phyloP scores from a whole-genome alignment of 106 monocot species.

The Xerophyta viscosa region DNA sequence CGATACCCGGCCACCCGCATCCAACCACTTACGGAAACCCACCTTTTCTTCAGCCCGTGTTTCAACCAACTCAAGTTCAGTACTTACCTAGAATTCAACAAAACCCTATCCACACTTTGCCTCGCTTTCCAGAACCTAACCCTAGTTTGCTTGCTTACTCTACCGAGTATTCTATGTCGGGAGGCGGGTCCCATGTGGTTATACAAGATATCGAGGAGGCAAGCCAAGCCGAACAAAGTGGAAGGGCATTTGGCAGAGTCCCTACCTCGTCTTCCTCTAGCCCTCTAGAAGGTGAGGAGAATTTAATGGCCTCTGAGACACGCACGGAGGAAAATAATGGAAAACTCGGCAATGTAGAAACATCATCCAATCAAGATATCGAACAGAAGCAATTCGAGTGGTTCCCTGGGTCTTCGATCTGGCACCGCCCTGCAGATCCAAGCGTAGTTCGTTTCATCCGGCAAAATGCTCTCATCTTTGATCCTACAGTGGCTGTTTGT shows the following conservation, averaged over 20 bases:
- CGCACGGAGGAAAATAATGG: background rate
- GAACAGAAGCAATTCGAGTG: conserved; percentile 1
- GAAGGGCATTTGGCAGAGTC: conserved; percentile 1
- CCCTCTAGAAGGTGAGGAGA: background rate
- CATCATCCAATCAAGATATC: conserved; percentile 6
- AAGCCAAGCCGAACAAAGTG: conserved; percentile 7
- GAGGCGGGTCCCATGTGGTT: conserved; percentile 16
- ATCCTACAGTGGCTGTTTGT: background rate
- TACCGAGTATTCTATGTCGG: conserved; percentile 6
- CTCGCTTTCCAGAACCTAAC: conserved; percentile 16
- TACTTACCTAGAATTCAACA: conserved; percentile 15
- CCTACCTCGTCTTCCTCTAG: background rate
- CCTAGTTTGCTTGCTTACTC: conserved; percentile 3
- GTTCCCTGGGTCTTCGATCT: background rate
- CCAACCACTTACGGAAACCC: conserved; percentile 10
- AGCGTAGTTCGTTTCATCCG: background rate
- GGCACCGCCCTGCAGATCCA: conserved; percentile 3
- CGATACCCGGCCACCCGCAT: conserved; percentile 2
- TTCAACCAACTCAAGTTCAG: conserved; percentile 17
- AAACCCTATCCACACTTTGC: conserved; percentile 8
- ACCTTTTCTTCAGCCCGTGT: conserved; percentile 12
- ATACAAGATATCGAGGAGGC: conserved; percentile 32
- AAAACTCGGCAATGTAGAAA: background rate
- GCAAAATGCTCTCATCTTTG: background rate
- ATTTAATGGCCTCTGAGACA: background rate